phyloP scores from a whole-genome alignment of 2,329 filamentous ascomycete genomes.

The Aureobasidium sp. region DNA sequence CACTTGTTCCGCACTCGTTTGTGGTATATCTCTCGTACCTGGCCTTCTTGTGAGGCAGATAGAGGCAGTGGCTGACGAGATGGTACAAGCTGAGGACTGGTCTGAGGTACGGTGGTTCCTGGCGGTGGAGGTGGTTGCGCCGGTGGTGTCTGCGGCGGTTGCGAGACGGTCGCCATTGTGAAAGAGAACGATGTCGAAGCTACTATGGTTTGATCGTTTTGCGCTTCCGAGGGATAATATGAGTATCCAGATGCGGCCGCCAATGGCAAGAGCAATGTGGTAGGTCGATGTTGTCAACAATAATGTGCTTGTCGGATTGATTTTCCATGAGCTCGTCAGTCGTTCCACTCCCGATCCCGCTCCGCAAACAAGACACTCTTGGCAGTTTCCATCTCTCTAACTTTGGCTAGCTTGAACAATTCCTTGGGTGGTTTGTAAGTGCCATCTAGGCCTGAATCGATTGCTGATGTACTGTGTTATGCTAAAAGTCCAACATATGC shows the following conservation, averaged over 20 bases:
- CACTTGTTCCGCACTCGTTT: constrained; percentile 69
- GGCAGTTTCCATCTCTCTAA: background rate
- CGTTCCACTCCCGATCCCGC: background rate
- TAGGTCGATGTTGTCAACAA: background rate
- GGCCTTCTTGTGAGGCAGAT: constrained; percentile 69
- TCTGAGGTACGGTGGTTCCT: background rate
- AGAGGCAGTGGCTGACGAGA: constrained; percentile 70
- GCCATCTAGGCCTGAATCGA: background rate
- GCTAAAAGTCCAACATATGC: background rate
- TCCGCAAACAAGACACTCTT: background rate
- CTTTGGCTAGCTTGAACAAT: no score
- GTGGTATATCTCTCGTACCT: constrained; percentile 74
- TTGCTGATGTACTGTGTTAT: background rate
- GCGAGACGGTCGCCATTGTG: constrained; percentile 9
- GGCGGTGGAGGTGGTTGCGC: background rate
- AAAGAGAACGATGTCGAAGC: background rate
- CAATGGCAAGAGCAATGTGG: background rate
- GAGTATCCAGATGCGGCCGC: background rate
- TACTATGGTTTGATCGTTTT: background rate
- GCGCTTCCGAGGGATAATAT: no score
- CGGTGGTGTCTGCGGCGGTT: constrained; percentile 7
- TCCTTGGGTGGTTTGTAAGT: background rate
- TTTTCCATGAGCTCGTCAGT: constrained; percentile 1
- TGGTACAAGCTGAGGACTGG: constrained; percentile 4
- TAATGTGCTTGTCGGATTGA: background rate